Percentiles rank a stretch among this genome's conserved stretches.
Conservation (phyloP, 1,284 basidiomycete genomes). For the Ceratobasidium sp. region DNA sequence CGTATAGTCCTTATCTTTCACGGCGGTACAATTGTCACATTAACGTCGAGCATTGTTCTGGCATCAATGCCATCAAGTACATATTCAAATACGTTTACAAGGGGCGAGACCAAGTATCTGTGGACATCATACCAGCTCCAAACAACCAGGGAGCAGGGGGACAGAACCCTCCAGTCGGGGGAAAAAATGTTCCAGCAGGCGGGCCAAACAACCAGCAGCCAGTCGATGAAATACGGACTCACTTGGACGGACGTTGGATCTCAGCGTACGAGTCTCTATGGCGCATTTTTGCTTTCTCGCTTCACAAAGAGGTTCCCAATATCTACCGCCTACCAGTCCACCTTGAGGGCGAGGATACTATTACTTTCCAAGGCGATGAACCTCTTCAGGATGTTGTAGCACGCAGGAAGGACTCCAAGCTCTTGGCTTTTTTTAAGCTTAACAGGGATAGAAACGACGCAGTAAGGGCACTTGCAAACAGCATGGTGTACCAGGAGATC, state of each 20-base stretch:
- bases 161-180: background rate
- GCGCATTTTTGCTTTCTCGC: conserved; percentile 58
- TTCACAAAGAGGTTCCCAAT: conserved; percentile 58
- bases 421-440: conserved; percentile 63
- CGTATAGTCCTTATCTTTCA: conserved; percentile 58
- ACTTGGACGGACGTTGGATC: conserved; percentile 61
- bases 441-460: conserved; percentile 55
- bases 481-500: conserved; percentile 63
- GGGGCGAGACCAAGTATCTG: conserved; percentile 60
- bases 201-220: conserved; percentile 42
- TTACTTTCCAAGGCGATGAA: conserved; percentile 58
- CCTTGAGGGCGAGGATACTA: conserved; percentile 52
- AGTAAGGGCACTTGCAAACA: conserved; percentile 55
- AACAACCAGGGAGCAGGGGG: background rate
- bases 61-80: conserved; percentile 61
- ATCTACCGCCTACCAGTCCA: conserved; percentile 62
- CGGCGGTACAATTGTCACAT: conserved; percentile 64
- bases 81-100: conserved; percentile 67
- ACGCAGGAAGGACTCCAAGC: conserved; percentile 54
- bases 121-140: conserved; percentile 52
- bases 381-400: conserved; percentile 53
- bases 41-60: conserved; percentile 62
- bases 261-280: conserved; percentile 59
- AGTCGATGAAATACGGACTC: conserved; percentile 58
- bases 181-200: conserved; percentile 33